These are phyloP conservation scores for Termitomyces sp. DNA, from an alignment of 768 basidiomycete genomes.

Conservation along the genomic window DNA sequence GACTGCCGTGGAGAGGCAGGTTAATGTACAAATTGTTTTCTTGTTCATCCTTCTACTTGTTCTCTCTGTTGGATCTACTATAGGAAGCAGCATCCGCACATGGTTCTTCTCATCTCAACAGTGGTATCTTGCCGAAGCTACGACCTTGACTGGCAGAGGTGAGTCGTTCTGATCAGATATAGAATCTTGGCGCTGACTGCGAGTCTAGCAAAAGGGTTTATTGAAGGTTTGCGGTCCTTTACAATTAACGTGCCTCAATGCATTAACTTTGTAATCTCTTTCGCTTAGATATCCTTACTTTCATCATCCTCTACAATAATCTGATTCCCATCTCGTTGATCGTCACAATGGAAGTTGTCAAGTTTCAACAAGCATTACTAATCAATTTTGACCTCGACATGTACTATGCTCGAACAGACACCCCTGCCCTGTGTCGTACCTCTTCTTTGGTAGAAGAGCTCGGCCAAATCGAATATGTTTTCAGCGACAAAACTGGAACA, in stretches of 20 bases:
- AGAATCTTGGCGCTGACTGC: neutral
- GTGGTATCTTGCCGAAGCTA: constrained; percentile 83
- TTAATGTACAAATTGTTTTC: constrained; percentile 95
- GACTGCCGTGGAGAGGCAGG: constrained; percentile 93
- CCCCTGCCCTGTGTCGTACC: constrained; percentile 95
- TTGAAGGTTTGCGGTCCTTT: constrained; percentile 59
- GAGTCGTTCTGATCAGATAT: constrained; percentile 16
- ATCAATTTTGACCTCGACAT: constrained; percentile 99
- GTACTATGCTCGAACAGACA: constrained; percentile 95
- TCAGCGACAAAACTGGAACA: constrained; percentile 94
- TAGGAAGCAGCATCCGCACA: constrained; percentile 87
- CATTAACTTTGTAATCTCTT: constrained; percentile 12
- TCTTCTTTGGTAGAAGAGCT: constrained; percentile 98
- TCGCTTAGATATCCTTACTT: constrained; percentile 84
- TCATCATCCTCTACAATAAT: constrained; percentile 99
- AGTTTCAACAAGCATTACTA: constrained; percentile 94
- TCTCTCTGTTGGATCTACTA: constrained; percentile 85
- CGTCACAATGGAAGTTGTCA: constrained; percentile 99
- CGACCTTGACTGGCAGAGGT: constrained; percentile 64
- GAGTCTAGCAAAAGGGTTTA: constrained; percentile 63
- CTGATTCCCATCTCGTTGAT: constrained; percentile 98
- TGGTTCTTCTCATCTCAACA: constrained; percentile 87
- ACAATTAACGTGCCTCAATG: neutral
- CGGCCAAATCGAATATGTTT: constrained; percentile 96
- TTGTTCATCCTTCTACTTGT: constrained; percentile 85